Evolutionary conservation across 208 protist genomes (phyloP), one percentile per base, ranked within the genome.

Genomic region (Leishmania martiniquensis): DNA sequence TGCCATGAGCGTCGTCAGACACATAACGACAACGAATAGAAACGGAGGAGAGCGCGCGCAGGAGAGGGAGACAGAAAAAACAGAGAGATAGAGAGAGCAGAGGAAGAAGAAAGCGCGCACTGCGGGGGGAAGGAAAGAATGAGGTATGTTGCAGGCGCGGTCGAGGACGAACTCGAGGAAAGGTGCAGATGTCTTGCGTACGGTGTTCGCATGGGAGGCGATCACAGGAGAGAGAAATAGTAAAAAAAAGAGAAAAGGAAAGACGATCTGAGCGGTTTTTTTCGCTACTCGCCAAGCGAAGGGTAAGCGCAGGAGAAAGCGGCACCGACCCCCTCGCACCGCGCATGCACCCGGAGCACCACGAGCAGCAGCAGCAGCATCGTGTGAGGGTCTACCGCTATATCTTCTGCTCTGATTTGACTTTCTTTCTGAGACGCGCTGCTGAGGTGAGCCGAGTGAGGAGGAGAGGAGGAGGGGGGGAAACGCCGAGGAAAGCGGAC

Each of bases 1-100:
- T n/a, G n/a, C n/a, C n/a, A n/a, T n/a, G n/a, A n/a, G n/a, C n/a
- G n/a, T n/a, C n/a, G n/a, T n/a, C n/a, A n/a, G n/a, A n/a, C n/a
- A n/a, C 65, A 78, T 22, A 72, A 37, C 32, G 44, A 32, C 20
- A 42, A 70, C 13, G 72, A 76, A 85, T 81, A 76, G 51, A 73
- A 44, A 72, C 63, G 15, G 37, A 45, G 20, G 25, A 44, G 17
- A 10, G 32, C 32, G 9, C 25, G 15, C 45, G 29, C 29, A 37
- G 12, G 6, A 67, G n/a, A 62, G 2, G 34, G 7, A 62, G 1
- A 17, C 29, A 62, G 1, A 13, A 62, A n/a, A 34, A 13, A 62
- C 20, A 62, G 7, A 37, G 29, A 37, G 57, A 20, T 25, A 44
- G 66, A 78, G 17, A 54, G 42, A 49, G 68, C 60, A 49, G 22